Evolutionary conservation across 2,329 filamentous ascomycete species (phyloP), one percentile per base, ranked within the genome.

Genomic region (Pseudocercospora eumusae): DNA sequence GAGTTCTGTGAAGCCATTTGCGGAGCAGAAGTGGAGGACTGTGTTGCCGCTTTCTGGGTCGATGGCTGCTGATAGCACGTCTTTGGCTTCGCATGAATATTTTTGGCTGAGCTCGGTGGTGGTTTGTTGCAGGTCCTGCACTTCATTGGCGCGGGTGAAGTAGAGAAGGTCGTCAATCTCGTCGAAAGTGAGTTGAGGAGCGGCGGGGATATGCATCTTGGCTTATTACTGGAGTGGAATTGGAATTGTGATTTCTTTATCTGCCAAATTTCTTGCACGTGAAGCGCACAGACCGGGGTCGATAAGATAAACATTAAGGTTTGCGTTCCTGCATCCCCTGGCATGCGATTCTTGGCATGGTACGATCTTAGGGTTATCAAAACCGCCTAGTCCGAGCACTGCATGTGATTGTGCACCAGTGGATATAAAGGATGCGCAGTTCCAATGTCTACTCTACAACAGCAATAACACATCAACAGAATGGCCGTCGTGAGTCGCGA

Each of bases 101-200:
- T 88, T 83, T 67, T 83, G 78, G 28, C 86, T 82, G 20, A 96
- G 77, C 25, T 81, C 79, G 11, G 83, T 77, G 56, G 96, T 81
- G 64, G 79, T 81, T 45, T 78, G 73, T 50, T 83, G 79, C 53
- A 98, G 81, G 25, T 93, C 90, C 18, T 82, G 78, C 61, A 86
- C 80, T 66, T 97, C 93, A 66, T 92, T 92, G 0, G 85, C 83
- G 40, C 93, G 90, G 2, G 92, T 85, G 69, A 91, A 87, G 80
- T 96, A 97, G 68, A 98, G 85, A 67, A 98, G 84, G 77, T 98
- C 93, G 75, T 97, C 93, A 71, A 96, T 88, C 76, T 92, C 86
- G 57, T 96, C 93, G 74, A 90, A 87, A 55, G 85, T 84, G 54
- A 93, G 80, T 68, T 58, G 52, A 15, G 63, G 63, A 1, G 56